Conservation (phyloP, 2,329 filamentous ascomycete species). For the Teratosphaeria zuluensis region DNA sequence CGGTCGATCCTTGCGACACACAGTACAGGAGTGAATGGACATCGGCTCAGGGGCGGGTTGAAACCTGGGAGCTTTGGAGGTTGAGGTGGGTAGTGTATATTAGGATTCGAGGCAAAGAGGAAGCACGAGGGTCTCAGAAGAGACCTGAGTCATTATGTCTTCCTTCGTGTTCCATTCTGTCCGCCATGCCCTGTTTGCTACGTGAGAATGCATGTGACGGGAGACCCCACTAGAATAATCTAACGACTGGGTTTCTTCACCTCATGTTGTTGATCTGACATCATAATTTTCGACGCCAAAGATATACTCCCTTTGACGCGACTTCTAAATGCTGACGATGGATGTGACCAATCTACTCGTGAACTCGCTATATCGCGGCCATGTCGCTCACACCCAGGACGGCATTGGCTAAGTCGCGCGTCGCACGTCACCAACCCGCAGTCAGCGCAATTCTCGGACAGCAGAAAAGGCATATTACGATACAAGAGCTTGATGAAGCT, state of each 20-base stretch:
- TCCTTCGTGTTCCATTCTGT: neutral
- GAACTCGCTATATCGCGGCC: neutral
- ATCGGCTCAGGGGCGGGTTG: neutral
- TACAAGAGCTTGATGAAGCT: neutral
- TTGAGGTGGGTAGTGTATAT: neutral
- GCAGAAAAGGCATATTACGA: neutral
- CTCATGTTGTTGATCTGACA: neutral
- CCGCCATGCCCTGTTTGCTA: neutral
- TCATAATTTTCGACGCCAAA: neutral
- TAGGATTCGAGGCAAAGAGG: neutral
- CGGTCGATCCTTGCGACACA: neutral
- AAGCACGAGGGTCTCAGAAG: neutral
- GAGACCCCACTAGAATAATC: neutral
- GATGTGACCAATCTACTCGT: neutral
- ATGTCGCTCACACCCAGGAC: neutral
- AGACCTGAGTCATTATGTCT: neutral
- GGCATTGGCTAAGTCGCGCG: neutral
- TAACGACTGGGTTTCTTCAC: neutral
- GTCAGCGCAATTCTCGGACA: neutral
- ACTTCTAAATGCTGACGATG: neutral
- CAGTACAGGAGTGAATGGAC: neutral
- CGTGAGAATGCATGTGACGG: neutral
- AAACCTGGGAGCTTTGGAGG: neutral
- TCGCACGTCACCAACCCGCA: too few relatives aligned
- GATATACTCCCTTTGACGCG: neutral